Evolutionary conservation across 1,139 yeast species (phyloP).

Genomic region (Magnusiomyces magnusii): DNA sequence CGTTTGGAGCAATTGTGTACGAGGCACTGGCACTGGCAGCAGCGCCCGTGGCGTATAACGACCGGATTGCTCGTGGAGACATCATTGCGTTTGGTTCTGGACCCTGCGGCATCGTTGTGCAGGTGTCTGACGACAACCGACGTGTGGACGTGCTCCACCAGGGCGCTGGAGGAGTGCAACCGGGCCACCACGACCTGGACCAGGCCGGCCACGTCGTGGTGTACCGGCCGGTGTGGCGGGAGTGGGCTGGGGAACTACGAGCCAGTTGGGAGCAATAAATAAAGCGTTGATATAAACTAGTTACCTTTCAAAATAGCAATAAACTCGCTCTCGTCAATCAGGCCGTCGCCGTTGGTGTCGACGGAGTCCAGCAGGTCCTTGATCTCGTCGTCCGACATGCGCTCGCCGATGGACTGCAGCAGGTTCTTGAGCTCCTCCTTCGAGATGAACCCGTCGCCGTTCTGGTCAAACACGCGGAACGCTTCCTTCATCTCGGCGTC

Average conservation of each 20-base stretch:
- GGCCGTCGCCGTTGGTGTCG: constrained; percentile 41
- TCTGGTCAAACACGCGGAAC: constrained; percentile 77
- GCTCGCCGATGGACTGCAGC: constrained; percentile 92
- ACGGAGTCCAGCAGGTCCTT: constrained; percentile 96
- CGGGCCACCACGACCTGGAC: constrained; percentile 40
- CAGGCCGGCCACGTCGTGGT: constrained; percentile 45
- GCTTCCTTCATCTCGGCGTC: constrained; percentile 98
- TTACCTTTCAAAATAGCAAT: too few species aligned
- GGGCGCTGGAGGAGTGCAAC: constrained; percentile 43
- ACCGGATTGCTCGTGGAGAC: constrained; percentile 40
- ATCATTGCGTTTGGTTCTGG: constrained; percentile 46
- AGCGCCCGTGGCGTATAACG: constrained; percentile 28
- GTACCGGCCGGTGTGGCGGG: constrained; percentile 49
- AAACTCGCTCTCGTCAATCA: not conserved
- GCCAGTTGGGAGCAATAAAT: constrained; percentile 41
- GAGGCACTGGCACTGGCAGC: constrained; percentile 27
- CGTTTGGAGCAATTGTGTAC: constrained; percentile 53
- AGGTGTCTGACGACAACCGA: constrained; percentile 28
- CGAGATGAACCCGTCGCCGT: constrained; percentile 94
- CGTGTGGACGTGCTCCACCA: constrained; percentile 48
- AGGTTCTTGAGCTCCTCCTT: constrained; percentile 95
- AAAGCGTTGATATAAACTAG: too few species aligned
- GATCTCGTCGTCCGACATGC: constrained; percentile 89
- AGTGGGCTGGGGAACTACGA: constrained; percentile 44
- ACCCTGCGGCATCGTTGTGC: constrained; percentile 59